A percentile compares a stretch with the other conserved stretches of the same genome.
phyloP scores from a whole-genome alignment of 441 rosid genomes.

The Gossypium gossypioides region DNA sequence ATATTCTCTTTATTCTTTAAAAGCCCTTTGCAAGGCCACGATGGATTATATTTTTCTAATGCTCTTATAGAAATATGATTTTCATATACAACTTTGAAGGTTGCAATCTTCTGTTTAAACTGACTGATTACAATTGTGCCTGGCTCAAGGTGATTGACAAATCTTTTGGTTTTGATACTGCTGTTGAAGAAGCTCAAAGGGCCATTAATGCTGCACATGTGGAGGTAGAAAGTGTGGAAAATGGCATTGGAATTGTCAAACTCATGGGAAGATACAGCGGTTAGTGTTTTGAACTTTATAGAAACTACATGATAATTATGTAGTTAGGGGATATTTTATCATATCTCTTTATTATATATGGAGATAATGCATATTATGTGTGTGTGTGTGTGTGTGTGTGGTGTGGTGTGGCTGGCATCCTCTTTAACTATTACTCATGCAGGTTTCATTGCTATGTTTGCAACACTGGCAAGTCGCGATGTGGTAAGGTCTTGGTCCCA shows the following conservation, averaged over 20 bases:
- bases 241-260: conserved; percentile 66
- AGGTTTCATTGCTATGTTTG: conserved; percentile 67
- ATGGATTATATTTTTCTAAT: background rate
- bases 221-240: conserved; percentile 66
- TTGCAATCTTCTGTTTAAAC: background rate
- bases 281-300: conserved; percentile 20
- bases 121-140: background rate
- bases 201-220: conserved; percentile 78
- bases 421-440: conserved; percentile 18
- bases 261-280: conserved; percentile 77
- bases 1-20: background rate
- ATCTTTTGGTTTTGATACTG: conserved; percentile 69
- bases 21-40: background rate
- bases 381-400: background rate
- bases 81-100: background rate
- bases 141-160: conserved; percentile 54
- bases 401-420: background rate
- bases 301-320: background rate
- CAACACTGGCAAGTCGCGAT: conserved; percentile 68
- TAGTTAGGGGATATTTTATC: conserved; percentile 1
- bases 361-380: background rate
- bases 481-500: conserved; percentile 42
- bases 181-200: conserved; percentile 72
- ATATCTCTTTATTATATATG: background rate
- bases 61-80: background rate